Base-by-base conservation (phyloP, 1,284 basidiomycete genomes). In the Boletus smithii region DNA sequence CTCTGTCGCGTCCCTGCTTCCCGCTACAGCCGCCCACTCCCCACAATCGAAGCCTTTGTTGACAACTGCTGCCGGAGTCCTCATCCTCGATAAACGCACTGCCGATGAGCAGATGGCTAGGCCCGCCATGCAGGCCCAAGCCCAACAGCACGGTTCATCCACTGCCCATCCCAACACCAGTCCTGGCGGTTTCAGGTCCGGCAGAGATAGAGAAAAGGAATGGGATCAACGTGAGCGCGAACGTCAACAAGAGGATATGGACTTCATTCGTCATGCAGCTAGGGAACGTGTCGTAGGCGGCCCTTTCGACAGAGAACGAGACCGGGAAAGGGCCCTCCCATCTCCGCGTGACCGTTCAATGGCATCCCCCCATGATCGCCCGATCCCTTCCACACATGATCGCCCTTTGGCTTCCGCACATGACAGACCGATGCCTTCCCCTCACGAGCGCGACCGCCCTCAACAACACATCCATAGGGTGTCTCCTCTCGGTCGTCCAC, bases 81-180 rank as follows among this genome's bases (percentile, higher is more conserved):
- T 65, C 43, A 53, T 62, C 36, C 63, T 63, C 40, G 63, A 63
- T 41, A 54, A 64, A 29, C 63, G 62, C 29, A 65, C 57, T 2
- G 63, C 56, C 6, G 63, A 62, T n/a, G 60, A 62, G 18, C 62
- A 62, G 16, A 54, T 66, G 49, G 47, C 59, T 1, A 60, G 61
- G 43, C 50, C 54, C 1, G 6, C 55, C 9, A 18, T 45, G 2
- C 48, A 63, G 36, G 20, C 48, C 0, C 58, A 65, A 32, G 24
- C 38, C 5, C 64, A 66, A 23, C 18, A 37, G 0, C 60, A 62
- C 23, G 42, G 32, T 13, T 32, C 62, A 5, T 40, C 61, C 14
- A 44, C 61, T 14, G 42, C 46, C 29, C 58, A 56, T 40, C 54
- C 57, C 23, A 49, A 26, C 44, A 49, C 62, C 23, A 63, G 53